Base-by-base conservation (phyloP, 2,329 filamentous ascomycete genomes). In the Nemania sp. region DNA sequence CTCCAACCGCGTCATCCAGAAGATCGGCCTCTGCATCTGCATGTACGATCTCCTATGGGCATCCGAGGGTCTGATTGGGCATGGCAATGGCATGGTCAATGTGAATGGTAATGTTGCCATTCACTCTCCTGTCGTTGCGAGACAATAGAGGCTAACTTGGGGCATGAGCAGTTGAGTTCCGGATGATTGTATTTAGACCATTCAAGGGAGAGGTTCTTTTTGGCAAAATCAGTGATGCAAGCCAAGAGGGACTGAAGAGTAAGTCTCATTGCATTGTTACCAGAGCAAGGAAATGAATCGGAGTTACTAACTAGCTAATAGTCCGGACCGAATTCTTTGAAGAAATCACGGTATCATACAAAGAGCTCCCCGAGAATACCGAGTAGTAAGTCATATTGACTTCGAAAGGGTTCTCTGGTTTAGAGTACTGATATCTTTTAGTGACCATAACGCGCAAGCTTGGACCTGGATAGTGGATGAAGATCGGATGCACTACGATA, bases 131-230 rank as follows among this genome's bases (percentile, higher is more conserved):
- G 35, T 3, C 29, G 32, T 55, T 27, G 5, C 22, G 15, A 32
- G 47, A 22, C 27, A 45, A 13, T 18, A 53, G 13, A 10, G 32
- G 26, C 32, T 64, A 47, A 64, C 56, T 13, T 45, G 22, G 2
- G 55, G 15, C 53, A 11, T 53, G 15, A 27, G 67, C 71, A 96
- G 95, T 97, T 57, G 94, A 97, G 78, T 99, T 98, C 77, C 92
- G 94, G 24, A 86, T 99, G 77, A 86, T 98, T 20, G 94, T 99
- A 32, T 99, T 98, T 80, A 90, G 96, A 26, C 96, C 96, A 0
- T 98, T 98, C 84, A 97, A 97, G 78, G 93, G 93, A 55, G 96
- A 99, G 79, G 93, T 98, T 67, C 87, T 99, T 75, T 85, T 93
- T 52, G 96, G 93, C 18, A 91, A 90, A 72, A 98, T 99, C 79